Evolutionary conservation across 2,329 filamentous ascomycete species (phyloP), one percentile per base, ranked within the genome.

Genomic region (Teratosphaeria viscida): DNA sequence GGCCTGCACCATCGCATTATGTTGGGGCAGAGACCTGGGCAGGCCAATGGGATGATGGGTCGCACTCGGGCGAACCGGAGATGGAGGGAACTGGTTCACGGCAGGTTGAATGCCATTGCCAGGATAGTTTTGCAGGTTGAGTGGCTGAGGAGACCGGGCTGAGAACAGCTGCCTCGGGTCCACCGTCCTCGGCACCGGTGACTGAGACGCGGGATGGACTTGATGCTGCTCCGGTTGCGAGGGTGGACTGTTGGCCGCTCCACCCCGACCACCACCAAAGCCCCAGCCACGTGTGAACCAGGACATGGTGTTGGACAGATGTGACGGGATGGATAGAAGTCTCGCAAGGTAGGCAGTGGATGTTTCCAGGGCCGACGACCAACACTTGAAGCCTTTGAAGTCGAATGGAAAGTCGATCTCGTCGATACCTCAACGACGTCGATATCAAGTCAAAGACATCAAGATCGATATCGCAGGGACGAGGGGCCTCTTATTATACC

Each of bases 101-200:
- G 55, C 55, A 57, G 55, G 55, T 57, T 57, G 55, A 57, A 57
- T 57, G 55, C 55, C 37, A 23, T 47, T 29, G 27, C 26, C 19
- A 23, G 43, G 43, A 49, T 19, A 19, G n/a, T 49, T 23, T 19
- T 49, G 16, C 19, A n/a, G 16, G n/a, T 5, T 49, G 43, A 23
- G 19, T 49, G 26, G 43, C 43, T 49, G 43, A 49, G 16, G n/a
- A 49, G 43, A 23, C 10, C 8, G 3, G 8, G 19, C 5, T 23
- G 16, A 19, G 4, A 5, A 10, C 16, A 49, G 43, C 43, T 49
- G 43, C 43, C 43, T 49, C 6, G 43, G 43, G n/a, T 49, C 43
- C 16, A 49, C n/a, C 26, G 43, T 49, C 5, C 8, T 23, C 10
- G 23, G 43, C n/a, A 23, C 5, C 2, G 43, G n/a, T 10, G 19